Evolutionary conservation across 2,329 filamentous ascomycete genomes (phyloP).

Genomic region (Alternaria angustiovoidea): DNA sequence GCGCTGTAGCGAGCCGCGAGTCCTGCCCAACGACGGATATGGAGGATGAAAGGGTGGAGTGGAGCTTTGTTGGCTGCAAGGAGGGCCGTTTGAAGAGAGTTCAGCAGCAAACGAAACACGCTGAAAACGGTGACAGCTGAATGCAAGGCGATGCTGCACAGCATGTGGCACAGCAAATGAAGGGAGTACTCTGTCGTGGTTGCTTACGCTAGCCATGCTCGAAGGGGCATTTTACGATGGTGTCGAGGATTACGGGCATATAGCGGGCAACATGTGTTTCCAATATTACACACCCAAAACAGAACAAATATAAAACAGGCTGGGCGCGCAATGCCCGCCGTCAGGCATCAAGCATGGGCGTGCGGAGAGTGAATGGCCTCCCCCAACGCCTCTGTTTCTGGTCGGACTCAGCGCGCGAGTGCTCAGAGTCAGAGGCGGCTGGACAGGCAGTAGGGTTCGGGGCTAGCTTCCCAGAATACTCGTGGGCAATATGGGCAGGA

Average conservation of each 20-base stretch:
- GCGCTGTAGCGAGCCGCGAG: constrained; percentile 34
- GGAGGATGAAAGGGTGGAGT: constrained; percentile 21
- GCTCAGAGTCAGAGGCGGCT: neutral
- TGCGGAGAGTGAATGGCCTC: neutral
- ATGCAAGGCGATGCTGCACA: constrained; percentile 13
- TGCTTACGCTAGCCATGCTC: constrained; percentile 21
- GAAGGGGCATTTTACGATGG: neutral
- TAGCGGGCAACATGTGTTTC: constrained; percentile 24
- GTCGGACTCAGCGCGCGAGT: neutral
- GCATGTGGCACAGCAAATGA: constrained; percentile 24
- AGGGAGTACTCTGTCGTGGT: constrained; percentile 10
- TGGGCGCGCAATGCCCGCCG: constrained; percentile 7
- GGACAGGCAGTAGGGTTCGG: constrained; percentile 19
- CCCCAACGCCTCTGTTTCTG: neutral
- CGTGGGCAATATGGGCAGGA: constrained; percentile 27
- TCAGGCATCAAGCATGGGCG: constrained; percentile 10
- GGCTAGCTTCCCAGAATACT: constrained; percentile 27
- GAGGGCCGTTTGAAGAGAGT: constrained; percentile 7
- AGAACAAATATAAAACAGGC: constrained; percentile 19
- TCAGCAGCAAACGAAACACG: constrained; percentile 29
- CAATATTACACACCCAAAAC: constrained; percentile 18
- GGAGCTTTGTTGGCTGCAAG: constrained; percentile 13
- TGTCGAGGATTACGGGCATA: constrained; percentile 33
- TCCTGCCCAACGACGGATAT: constrained; percentile 31
- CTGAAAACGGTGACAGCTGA: constrained; percentile 25